A percentile compares a stretch with the other conserved stretches of the same genome.
These are phyloP conservation scores for Suhomyces terraborum DNA, from an alignment of 1,139 yeast genomes.

Conservation along the genomic window DNA sequence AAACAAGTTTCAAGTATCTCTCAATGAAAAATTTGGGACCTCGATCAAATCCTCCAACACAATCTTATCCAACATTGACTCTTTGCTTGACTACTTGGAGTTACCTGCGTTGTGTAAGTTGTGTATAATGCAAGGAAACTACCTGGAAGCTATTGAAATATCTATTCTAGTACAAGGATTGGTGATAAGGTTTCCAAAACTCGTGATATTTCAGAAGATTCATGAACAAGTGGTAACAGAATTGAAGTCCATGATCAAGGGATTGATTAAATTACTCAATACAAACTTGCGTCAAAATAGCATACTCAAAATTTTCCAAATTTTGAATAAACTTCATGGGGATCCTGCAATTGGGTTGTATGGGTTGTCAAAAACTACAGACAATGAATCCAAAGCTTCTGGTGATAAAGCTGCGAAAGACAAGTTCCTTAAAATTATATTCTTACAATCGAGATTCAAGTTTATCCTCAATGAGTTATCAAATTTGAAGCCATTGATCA, in stretches of 20 bases:
- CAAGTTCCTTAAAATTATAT: constrained; percentile 46
- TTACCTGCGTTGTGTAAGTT: constrained; percentile 79
- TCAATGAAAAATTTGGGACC: constrained; percentile 27
- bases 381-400: constrained; percentile 29
- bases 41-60: constrained; percentile 32
- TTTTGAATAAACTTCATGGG: constrained; percentile 56
- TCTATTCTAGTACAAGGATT: constrained; percentile 71
- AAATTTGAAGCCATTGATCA: constrained; percentile 55
- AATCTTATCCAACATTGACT: constrained; percentile 65
- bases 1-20: constrained; percentile 17
- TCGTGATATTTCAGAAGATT: constrained; percentile 57
- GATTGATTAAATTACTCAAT: constrained; percentile 65
- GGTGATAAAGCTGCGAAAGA: constrained; percentile 21
- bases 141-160: constrained; percentile 84
- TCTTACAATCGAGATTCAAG: constrained; percentile 57
- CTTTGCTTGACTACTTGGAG: constrained; percentile 75
- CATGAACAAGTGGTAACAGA: constrained; percentile 57
- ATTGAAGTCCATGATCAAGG: constrained; percentile 63
- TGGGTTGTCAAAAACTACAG: neutral
- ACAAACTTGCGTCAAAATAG: constrained; percentile 80
- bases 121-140: constrained; percentile 85
- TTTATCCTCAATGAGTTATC: constrained; percentile 62
- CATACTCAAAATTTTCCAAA: constrained; percentile 75
- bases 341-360: constrained; percentile 11
- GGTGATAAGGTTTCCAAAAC: constrained; percentile 65